These are phyloP conservation scores for Aspergillus panamensis DNA, from an alignment of 495 filamentous ascomycete species.

Conservation along the genomic window DNA sequence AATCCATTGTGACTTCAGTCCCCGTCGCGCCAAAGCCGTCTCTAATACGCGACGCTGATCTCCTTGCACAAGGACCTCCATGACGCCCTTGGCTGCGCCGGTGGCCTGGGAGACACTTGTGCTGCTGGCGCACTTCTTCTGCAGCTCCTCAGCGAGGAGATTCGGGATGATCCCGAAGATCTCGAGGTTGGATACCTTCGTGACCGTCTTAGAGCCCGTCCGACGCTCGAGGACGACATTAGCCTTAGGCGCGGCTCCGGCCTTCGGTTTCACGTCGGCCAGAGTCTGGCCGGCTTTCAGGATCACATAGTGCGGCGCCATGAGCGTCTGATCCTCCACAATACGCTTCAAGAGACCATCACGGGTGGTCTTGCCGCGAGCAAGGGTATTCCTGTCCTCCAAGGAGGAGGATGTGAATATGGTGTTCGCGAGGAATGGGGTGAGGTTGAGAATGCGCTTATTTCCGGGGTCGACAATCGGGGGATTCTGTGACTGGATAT, in stretches of 20 bases:
- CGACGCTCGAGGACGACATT: constrained; percentile 59
- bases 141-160: constrained; percentile 62
- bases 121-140: constrained; percentile 68
- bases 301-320: constrained; percentile 51
- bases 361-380: constrained; percentile 57
- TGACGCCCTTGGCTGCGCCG: constrained; percentile 60
- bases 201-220: constrained; percentile 66
- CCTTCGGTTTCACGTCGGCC: constrained; percentile 57
- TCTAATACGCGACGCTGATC: constrained; percentile 60
- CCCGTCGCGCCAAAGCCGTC: constrained; percentile 58
- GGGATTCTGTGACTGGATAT: constrained; percentile 50
- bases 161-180: constrained; percentile 59
- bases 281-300: constrained; percentile 51
- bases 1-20: constrained; percentile 56
- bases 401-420: constrained; percentile 51
- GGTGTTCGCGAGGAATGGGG: constrained; percentile 60
- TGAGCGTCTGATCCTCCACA: constrained; percentile 47
- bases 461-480: constrained; percentile 55
- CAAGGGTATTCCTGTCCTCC: constrained; percentile 55
- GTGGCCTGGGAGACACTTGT: constrained; percentile 61
- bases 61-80: constrained; percentile 71
- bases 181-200: constrained; percentile 61
- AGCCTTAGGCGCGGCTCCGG: constrained; percentile 58
- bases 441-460: constrained; percentile 60
- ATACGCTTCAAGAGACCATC: constrained; percentile 62